Evolutionary conservation across 2,329 filamentous ascomycete genomes (phyloP).

Genomic region (Monilinia polystroma): DNA sequence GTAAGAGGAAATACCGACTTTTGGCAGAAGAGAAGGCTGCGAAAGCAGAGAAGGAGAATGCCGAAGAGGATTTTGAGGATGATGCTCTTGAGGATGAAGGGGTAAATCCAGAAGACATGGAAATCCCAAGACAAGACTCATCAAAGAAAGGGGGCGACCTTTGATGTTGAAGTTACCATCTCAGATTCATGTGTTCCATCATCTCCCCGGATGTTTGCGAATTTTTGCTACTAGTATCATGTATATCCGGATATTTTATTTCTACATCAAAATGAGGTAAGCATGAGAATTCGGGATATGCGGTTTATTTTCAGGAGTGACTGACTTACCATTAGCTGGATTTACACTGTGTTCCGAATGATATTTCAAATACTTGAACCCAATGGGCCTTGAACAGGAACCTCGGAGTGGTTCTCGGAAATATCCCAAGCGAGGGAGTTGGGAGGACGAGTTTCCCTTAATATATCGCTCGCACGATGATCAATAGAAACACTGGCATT

Average conservation of each 20-base stretch:
- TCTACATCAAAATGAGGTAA: not conserved
- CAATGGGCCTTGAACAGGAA: not conserved
- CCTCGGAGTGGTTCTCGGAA: not conserved
- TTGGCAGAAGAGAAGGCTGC: constrained; percentile 43
- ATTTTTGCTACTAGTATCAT: not conserved
- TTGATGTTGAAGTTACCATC: not conserved
- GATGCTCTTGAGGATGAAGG: not conserved
- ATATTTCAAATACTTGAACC: not conserved
- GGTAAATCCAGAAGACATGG: not conserved
- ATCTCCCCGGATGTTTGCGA: not conserved
- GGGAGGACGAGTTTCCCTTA: not conserved
- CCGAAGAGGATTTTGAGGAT: not conserved
- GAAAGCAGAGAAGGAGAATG: constrained; percentile 30
- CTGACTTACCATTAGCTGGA: not conserved
- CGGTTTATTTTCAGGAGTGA: not conserved
- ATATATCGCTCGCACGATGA: not conserved
- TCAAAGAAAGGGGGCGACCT: not conserved
- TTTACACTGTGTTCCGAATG: not conserved
- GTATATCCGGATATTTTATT: constrained; percentile 1
- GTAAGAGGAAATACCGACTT: constrained; percentile 71
- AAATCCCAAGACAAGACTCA: not conserved
- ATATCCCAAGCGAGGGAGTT: not conserved
- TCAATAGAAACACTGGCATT: not conserved
- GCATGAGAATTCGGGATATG: not conserved
- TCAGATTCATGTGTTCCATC: not conserved